A percentile compares a stretch with the other conserved stretches of the same genome.
phyloP scores from a whole-genome alignment of 768 basidiomycete genomes.

The Hemileccinum impolitum region DNA sequence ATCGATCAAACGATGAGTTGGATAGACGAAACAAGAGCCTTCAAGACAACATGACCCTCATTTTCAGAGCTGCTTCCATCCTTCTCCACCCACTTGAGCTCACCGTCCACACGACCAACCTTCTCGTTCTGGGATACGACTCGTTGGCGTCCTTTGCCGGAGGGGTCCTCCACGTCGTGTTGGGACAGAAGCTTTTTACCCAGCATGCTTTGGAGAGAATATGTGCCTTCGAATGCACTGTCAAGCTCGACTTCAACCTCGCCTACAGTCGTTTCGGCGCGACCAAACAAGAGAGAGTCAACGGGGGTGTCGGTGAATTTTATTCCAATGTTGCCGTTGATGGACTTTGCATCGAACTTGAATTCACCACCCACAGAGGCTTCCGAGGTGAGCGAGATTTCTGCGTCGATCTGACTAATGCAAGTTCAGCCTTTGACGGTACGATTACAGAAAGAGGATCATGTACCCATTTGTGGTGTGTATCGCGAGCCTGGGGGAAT shows the following conservation, averaged over 20 bases:
- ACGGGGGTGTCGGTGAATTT: conserved; percentile 32
- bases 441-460: not conserved
- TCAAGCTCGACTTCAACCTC: conserved; percentile 28
- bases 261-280: conserved; percentile 29
- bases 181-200: conserved; percentile 19
- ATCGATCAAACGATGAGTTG: conserved; percentile 19
- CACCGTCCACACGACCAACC: conserved; percentile 14
- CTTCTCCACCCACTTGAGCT: conserved; percentile 21
- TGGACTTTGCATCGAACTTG: conserved; percentile 27
- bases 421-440: conserved; percentile 1
- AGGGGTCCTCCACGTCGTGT: conserved; percentile 30
- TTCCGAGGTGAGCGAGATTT: conserved; percentile 31
- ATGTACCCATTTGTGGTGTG: conserved; percentile 44
- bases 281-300: conserved; percentile 32
- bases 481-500: conserved; percentile 31
- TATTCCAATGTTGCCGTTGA: conserved; percentile 29
- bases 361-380: conserved; percentile 31
- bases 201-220: conserved; percentile 30
- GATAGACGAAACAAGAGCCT: conserved; percentile 10
- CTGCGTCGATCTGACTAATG: conserved; percentile 19
- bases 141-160: conserved; percentile 34
- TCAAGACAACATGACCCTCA: conserved; percentile 17
- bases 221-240: conserved; percentile 41
- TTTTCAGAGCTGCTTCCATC: conserved; percentile 17
- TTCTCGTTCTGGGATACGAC: conserved; percentile 10